Conservation (phyloP, 108 stramenopile species). For the Nannochloropsis oceanica region DNA sequence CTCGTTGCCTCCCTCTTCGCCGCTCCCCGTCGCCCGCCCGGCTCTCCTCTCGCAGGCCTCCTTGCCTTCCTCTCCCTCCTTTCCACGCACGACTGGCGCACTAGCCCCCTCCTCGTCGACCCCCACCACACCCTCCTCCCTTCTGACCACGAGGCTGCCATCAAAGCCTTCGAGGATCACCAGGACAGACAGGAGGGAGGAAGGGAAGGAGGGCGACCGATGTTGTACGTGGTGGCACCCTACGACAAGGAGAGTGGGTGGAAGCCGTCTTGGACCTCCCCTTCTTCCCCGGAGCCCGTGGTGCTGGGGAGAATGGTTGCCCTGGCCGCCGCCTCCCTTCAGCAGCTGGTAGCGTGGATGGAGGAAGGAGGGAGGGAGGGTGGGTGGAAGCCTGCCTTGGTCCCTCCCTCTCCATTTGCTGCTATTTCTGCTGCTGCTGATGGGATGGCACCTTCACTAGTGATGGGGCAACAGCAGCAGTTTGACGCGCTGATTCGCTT, state of each 20-base stretch:
- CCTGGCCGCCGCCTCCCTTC: not conserved
- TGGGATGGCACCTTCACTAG: not conserved
- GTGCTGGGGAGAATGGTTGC: not conserved
- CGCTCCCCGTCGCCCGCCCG: not conserved
- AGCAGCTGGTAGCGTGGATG: not conserved
- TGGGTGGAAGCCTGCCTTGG: not conserved
- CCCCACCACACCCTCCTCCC: not conserved
- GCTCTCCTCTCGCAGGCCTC: not conserved
- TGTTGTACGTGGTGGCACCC: not conserved
- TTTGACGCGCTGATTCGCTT: not conserved
- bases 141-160: not conserved
- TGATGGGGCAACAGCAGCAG: not conserved
- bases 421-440: no score
- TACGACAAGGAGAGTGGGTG: not conserved
- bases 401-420: not conserved
- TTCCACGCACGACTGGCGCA: not conserved
- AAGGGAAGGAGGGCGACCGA: not conserved
- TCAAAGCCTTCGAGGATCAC: not conserved
- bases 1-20: not conserved
- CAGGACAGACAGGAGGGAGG: not conserved
- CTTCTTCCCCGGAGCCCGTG: not conserved
- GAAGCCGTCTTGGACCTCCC: not conserved
- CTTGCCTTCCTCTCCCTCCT: not conserved
- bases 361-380: not conserved
- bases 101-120: not conserved